Evolutionary conservation across 1,139 yeast genomes (phyloP).

Genomic region (Suhomyces anneliseae): DNA sequence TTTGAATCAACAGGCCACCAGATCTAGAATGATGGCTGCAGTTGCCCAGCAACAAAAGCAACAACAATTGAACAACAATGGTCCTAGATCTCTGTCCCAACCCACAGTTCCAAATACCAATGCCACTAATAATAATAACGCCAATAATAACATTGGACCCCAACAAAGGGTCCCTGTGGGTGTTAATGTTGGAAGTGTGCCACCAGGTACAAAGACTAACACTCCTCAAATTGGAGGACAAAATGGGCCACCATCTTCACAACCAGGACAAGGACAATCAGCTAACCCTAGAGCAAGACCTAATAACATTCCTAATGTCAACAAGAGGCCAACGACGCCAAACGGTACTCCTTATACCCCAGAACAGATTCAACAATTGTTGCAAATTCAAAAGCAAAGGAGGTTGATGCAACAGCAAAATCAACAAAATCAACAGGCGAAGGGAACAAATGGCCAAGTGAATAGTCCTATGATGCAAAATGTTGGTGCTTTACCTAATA

Average conservation of each 20-base stretch:
- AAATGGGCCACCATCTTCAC: background rate
- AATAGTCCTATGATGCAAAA: slow-evolving; percentile 9
- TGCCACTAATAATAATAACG: background rate
- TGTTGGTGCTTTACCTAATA: slow-evolving; percentile 4
- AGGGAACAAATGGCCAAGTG: slow-evolving; percentile 5
- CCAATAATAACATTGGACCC: slow-evolving; percentile 7
- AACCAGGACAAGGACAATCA: background rate
- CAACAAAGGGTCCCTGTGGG: slow-evolving; percentile 11
- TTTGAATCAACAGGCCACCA: slow-evolving; percentile 50
- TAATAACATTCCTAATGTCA: slow-evolving; percentile 1
- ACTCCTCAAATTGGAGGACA: background rate
- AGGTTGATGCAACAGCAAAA: slow-evolving; percentile 48
- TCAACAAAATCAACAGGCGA: slow-evolving; percentile 16
- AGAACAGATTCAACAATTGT: slow-evolving; percentile 54
- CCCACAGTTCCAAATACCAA: background rate
- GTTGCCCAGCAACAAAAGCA: slow-evolving; percentile 36
- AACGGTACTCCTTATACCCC: slow-evolving; percentile 55
- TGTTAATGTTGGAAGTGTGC: background rate
- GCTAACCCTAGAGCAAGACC: slow-evolving; percentile 4
- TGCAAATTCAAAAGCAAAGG: slow-evolving; percentile 54
- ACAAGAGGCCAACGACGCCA: slow-evolving; percentile 44
- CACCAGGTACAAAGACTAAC: background rate
- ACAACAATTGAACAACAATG: slow-evolving; percentile 14
- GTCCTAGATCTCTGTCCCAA: slow-evolving; percentile 2
- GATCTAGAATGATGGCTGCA: slow-evolving; percentile 42